Evolutionary conservation across 345 rosid species (phyloP).

Genomic region (Populus ilicifolia): DNA sequence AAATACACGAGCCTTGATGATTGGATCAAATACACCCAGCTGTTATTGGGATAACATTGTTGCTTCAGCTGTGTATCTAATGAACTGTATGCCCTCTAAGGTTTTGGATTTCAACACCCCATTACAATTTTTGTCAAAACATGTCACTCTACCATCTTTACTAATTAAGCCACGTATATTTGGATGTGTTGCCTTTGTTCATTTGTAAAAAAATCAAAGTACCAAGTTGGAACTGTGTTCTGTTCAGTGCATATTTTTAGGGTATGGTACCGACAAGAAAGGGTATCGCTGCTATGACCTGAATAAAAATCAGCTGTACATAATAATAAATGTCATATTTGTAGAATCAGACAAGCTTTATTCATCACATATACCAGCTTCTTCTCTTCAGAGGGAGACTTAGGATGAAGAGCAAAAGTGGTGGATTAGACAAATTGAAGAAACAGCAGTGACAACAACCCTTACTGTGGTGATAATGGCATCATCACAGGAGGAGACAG

Average conservation of each 20-base stretch:
- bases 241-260: not conserved
- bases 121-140: not conserved
- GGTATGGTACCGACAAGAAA: not conserved
- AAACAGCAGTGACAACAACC: not conserved
- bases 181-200: constrained; percentile 4
- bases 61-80: not conserved
- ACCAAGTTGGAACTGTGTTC: not conserved
- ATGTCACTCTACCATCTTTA: not conserved
- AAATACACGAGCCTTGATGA: not conserved
- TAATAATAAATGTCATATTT: not conserved
- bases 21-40: not conserved
- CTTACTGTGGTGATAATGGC: too few species aligned
- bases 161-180: not conserved
- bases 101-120: not conserved
- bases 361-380: not conserved
- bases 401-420: not conserved
- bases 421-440: not conserved
- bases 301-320: not conserved
- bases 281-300: not conserved
- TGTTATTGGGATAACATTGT: not conserved
- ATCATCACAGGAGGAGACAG: too few species aligned
- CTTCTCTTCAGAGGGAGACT: not conserved
- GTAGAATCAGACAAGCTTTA: not conserved
- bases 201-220: not conserved
- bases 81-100: not conserved